Conservation (phyloP, 2,329 filamentous ascomycete species). For the Colletotrichum sublineola region DNA sequence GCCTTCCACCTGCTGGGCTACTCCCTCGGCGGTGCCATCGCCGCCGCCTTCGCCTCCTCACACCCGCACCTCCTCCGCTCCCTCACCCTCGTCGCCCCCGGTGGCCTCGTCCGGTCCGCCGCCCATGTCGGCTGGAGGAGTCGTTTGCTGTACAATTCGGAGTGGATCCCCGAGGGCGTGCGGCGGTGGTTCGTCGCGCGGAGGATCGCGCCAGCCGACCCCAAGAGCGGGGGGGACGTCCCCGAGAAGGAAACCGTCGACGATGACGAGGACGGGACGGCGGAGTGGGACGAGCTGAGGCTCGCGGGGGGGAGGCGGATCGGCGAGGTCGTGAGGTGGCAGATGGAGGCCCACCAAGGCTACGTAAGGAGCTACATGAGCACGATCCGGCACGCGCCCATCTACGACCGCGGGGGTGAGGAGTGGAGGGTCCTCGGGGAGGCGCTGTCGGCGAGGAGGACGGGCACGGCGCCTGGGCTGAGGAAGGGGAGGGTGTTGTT, state of each 20-base stretch:
- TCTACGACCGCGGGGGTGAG: constrained; percentile 71
- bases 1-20: constrained; percentile 83
- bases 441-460: constrained; percentile 61
- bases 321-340: constrained; percentile 76
- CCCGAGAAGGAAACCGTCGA: constrained; percentile 56
- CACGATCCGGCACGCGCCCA: constrained; percentile 77
- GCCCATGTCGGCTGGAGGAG: constrained; percentile 71
- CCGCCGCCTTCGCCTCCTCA: constrained; percentile 76
- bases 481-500: constrained; percentile 69
- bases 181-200: constrained; percentile 66
- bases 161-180: constrained; percentile 70
- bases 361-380: constrained; percentile 80
- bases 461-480: constrained; percentile 51
- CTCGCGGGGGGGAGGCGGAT: constrained; percentile 66
- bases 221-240: constrained; percentile 49
- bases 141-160: constrained; percentile 72
- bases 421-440: constrained; percentile 71
- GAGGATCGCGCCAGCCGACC: constrained; percentile 58
- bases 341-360: constrained; percentile 74
- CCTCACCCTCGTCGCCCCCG: constrained; percentile 75
- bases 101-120: constrained; percentile 74
- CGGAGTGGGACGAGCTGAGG: constrained; percentile 63
- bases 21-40: constrained; percentile 82
- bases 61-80: constrained; percentile 75
- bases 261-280: constrained; percentile 53